These are phyloP conservation scores for Neofusicoccum sp. DNA, from an alignment of 2,329 filamentous ascomycete genomes.

Conservation along the genomic window DNA sequence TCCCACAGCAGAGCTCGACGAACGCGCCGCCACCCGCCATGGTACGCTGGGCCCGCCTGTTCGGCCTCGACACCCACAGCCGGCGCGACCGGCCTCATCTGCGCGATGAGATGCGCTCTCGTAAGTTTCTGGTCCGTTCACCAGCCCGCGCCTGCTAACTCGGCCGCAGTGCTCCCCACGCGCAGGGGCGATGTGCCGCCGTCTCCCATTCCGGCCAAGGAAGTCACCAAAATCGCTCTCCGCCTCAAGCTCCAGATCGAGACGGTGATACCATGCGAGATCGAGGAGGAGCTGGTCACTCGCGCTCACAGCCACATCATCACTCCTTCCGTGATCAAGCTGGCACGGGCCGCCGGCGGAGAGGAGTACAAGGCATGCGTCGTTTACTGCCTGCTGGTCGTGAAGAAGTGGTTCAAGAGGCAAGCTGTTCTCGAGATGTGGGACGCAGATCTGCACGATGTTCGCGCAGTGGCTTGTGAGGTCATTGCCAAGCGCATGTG, in stretches of 20 bases:
- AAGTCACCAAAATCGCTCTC: conserved; percentile 87
- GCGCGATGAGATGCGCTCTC: conserved; percentile 43
- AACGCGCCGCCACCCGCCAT: conserved; percentile 24
- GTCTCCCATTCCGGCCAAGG: conserved; percentile 69
- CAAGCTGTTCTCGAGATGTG: conserved; percentile 82
- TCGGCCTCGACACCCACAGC: conserved; percentile 38
- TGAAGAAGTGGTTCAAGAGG: conserved; percentile 71
- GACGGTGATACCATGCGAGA: conserved; percentile 83
- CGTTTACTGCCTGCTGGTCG: conserved; percentile 77
- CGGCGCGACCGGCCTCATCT: conserved; percentile 32
- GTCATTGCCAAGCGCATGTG: conserved; percentile 79
- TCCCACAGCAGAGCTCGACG: not conserved
- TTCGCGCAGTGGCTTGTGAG: conserved; percentile 81
- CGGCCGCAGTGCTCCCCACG: conserved; percentile 60
- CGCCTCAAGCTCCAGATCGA: conserved; percentile 89
- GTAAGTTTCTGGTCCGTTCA: conserved; percentile 26
- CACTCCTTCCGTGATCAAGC: conserved; percentile 73
- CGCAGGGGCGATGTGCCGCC: conserved; percentile 58
- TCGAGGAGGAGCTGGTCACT: conserved; percentile 73
- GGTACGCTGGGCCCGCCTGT: conserved; percentile 40
- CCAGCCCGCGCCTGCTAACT: conserved; percentile 17
- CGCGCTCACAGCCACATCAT: conserved; percentile 82
- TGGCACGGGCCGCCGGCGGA: conserved; percentile 79
- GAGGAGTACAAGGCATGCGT: conserved; percentile 74
- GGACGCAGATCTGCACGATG: conserved; percentile 80